A percentile compares a stretch with the other conserved stretches of the same genome.
These are phyloP conservation scores for Lactifluus hygrophoroides DNA, from an alignment of 768 basidiomycete genomes.

Conservation along the genomic window DNA sequence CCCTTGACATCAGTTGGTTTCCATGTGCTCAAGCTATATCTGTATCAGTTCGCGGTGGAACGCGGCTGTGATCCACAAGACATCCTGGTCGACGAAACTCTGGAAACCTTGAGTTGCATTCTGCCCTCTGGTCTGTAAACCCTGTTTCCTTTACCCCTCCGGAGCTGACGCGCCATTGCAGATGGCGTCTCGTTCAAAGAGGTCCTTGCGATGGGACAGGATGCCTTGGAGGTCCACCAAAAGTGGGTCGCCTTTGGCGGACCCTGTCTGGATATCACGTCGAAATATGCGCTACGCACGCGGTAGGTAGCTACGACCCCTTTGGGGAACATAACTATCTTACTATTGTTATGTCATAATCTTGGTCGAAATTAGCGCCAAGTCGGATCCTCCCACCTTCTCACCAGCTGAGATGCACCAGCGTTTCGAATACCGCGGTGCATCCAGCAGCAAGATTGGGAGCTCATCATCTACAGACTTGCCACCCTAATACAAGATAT, in stretches of 20 bases:
- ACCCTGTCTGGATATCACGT: slow-evolving; percentile 10
- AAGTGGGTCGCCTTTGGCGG: slow-evolving; percentile 5
- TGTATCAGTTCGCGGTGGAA: not conserved
- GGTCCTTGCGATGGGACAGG: not conserved
- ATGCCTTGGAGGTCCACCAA: not conserved
- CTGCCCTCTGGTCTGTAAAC: slow-evolving; percentile 34
- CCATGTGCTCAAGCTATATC: not conserved
- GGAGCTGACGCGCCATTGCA: not conserved
- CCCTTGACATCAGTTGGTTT: not conserved
- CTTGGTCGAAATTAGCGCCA: slow-evolving; percentile 3
- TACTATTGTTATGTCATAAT: not conserved
- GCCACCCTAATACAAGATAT: not conserved
- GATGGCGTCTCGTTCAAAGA: slow-evolving; percentile 1
- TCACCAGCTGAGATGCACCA: slow-evolving; percentile 11
- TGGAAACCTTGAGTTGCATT: slow-evolving; percentile 32
- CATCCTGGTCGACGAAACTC: slow-evolving; percentile 29
- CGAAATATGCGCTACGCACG: slow-evolving; percentile 9
- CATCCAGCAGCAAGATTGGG: slow-evolving; percentile 7
- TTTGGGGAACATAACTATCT: slow-evolving; percentile 1
- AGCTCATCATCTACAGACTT: too few species aligned
- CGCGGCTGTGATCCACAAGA: slow-evolving; percentile 22
- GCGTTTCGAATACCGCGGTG: slow-evolving; percentile 13
- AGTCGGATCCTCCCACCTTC: not conserved
- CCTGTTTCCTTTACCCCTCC: not conserved
- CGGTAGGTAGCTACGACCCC: slow-evolving; percentile 4